These are phyloP conservation scores for Anthracocystis walkeri DNA, from an alignment of 1,284 basidiomycete species.

Conservation along the genomic window DNA sequence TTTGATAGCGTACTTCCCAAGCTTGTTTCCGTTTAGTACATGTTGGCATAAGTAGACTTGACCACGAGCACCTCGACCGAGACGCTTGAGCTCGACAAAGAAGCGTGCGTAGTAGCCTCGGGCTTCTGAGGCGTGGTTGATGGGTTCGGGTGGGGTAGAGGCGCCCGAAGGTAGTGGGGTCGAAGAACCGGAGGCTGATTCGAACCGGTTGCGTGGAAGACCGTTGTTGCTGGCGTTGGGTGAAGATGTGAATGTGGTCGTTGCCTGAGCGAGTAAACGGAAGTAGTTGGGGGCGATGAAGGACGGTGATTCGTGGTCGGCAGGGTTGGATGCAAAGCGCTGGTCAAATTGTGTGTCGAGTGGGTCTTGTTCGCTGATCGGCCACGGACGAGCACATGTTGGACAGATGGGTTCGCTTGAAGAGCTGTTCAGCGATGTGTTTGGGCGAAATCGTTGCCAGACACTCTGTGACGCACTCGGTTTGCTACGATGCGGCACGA, in stretches of 20 bases:
- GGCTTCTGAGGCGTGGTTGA: constrained; percentile 56
- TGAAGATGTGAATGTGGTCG: constrained; percentile 8
- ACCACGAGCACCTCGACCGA: constrained; percentile 93
- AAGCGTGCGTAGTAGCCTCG: constrained; percentile 76
- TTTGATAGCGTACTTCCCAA: constrained; percentile 84
- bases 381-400: constrained; percentile 45
- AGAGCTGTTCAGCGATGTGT: background rate
- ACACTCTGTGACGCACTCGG: constrained; percentile 6
- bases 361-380: background rate
- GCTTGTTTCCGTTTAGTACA: constrained; percentile 80
- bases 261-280: constrained; percentile 51
- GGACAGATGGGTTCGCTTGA: constrained; percentile 28
- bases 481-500: constrained; percentile 20
- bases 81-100: constrained; percentile 84
- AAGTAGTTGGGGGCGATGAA: constrained; percentile 62
- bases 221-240: constrained; percentile 3
- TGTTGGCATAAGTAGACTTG: constrained; percentile 88
- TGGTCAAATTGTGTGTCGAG: constrained; percentile 6
- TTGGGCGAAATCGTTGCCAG: constrained; percentile 15
- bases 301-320: constrained; percentile 22
- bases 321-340: constrained; percentile 1
- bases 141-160: constrained; percentile 27
- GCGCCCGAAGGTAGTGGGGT: constrained; percentile 18
- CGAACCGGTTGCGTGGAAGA: constrained; percentile 23
- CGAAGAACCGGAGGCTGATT: constrained; percentile 27